Base-by-base conservation (phyloP, 306 rosid species). In the Casuarina glauca region DNA sequence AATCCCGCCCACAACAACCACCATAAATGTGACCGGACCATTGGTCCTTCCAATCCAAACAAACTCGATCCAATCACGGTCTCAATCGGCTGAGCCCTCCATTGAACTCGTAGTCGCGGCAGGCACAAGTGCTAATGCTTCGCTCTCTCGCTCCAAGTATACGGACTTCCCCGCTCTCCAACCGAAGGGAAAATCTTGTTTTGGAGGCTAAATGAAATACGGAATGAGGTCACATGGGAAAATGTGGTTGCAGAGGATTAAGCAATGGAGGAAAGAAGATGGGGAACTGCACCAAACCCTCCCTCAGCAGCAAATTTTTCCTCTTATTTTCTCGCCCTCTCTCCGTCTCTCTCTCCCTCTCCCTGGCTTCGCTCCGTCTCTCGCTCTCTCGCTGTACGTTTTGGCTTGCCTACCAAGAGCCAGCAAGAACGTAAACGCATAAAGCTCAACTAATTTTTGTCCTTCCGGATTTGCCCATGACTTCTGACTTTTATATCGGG, bases 191-290 rank as follows among this genome's bases (percentile, higher is more conserved):
- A 26, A 71, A n/a, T 41, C 8, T 8, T 17, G 16, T 39, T 13
- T 13, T 0, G 11, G 43, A 3, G 36, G 51, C 15, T 5, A 70
- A 26, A 13, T 36, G 20, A 57, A 3, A 2, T 10, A 20, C 12
- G 49, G 35, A 2, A 17, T 58, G 61, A 50, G 60, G 70, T 81
- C 9, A 78, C 69, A 74, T 77, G 83, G 81, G 84, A 84, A 79
- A 77, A 70, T 84, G 82, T 61, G 41, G 86, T 83, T 88, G 91
- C 90, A 89, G 89, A 84, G 90, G 84, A 81, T 78, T 75, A 75
- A 61, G 74, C 85, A 86, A 78, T 74, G 88, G 82, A 67, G 86
- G 75, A 78, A 80, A 82, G 79, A 52, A 73, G 20, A 82, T 76
- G 78, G 75, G 81, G 64, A 84, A 76, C 66, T 84, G 74, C 70